These are phyloP conservation scores for Pseudopyrenochaeta lycopersici DNA, from an alignment of 2,329 filamentous ascomycete species.

Conservation along the genomic window DNA sequence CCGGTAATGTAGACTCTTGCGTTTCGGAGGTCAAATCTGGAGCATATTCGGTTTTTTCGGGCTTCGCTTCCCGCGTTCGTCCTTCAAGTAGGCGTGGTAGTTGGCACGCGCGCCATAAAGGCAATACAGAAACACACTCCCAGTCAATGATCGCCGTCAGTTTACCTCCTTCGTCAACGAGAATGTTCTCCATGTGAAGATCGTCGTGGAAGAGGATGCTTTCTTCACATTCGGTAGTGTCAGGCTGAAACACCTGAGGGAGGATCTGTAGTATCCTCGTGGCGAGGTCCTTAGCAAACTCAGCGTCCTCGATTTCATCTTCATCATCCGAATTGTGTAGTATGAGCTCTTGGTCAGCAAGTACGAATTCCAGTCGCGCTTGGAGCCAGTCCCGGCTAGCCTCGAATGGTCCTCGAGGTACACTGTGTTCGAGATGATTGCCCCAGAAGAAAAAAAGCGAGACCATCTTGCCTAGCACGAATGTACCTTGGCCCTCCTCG, in stretches of 20 bases:
- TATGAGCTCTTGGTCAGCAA: constrained; percentile 2
- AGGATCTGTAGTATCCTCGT: constrained; percentile 2
- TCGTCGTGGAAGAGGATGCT: constrained; percentile 13
- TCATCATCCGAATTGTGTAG: constrained; percentile 11
- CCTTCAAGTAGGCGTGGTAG: constrained; percentile 15
- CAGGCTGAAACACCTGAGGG: constrained; percentile 7
- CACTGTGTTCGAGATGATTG: constrained; percentile 6
- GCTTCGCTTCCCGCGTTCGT: constrained; percentile 6
- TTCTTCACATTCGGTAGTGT: not conserved
- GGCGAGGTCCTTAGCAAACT: constrained; percentile 3
- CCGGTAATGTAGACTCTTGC: not conserved
- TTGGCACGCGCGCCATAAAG: constrained; percentile 17
- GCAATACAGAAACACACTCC: constrained; percentile 18
- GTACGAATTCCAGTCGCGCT: constrained; percentile 3
- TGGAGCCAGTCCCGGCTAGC: constrained; percentile 11
- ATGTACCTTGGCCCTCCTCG: not conserved
- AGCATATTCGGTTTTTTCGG: not conserved
- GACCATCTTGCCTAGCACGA: constrained; percentile 5
- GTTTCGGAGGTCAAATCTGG: not conserved
- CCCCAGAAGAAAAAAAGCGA: constrained; percentile 8
- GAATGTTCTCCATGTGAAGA: constrained; percentile 18
- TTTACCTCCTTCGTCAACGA: constrained; percentile 11
- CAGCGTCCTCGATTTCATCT: constrained; percentile 16
- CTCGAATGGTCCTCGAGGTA: constrained; percentile 12
- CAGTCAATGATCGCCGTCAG: constrained; percentile 22